Conservation (phyloP, 345 rosid genomes). For the Leavenworthia alabamica region DNA sequence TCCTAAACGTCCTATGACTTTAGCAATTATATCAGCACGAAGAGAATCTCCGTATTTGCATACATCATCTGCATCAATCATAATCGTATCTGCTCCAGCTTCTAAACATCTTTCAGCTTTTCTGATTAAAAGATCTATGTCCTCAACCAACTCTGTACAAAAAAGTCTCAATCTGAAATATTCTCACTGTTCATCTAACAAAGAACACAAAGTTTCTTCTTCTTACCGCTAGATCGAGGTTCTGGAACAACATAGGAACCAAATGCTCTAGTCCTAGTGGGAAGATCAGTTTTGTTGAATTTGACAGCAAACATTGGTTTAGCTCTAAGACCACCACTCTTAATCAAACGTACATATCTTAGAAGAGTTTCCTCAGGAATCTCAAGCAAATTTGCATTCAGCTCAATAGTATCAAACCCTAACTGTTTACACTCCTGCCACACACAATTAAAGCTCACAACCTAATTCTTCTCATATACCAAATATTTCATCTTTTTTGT, state of each 20-base stretch:
- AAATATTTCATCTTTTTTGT: not conserved
- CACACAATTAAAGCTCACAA: not conserved
- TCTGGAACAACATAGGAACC: constrained; percentile 68
- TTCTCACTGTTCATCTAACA: not conserved
- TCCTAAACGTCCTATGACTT: constrained; percentile 73
- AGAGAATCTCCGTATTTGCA: constrained; percentile 61
- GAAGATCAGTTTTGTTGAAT: constrained; percentile 72
- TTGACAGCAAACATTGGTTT: constrained; percentile 75
- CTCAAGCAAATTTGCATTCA: constrained; percentile 69
- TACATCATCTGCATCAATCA: constrained; percentile 89
- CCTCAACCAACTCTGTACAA: constrained; percentile 63
- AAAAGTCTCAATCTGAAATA: not conserved
- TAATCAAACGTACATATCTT: constrained; percentile 75
- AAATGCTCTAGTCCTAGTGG: constrained; percentile 55
- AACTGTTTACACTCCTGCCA: constrained; percentile 71
- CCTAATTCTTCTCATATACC: not conserved
- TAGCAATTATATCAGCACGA: constrained; percentile 74
- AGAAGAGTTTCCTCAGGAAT: constrained; percentile 80
- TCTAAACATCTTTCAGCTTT: constrained; percentile 94
- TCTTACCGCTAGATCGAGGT: constrained; percentile 69
- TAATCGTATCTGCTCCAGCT: constrained; percentile 91
- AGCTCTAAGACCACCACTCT: constrained; percentile 72
- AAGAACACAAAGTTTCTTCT: not conserved
- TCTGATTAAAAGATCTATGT: constrained; percentile 72
- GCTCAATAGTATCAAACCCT: constrained; percentile 85